phyloP scores from a whole-genome alignment of 2,329 filamentous ascomycete species.

The Pseudohalonectria lignicola region DNA sequence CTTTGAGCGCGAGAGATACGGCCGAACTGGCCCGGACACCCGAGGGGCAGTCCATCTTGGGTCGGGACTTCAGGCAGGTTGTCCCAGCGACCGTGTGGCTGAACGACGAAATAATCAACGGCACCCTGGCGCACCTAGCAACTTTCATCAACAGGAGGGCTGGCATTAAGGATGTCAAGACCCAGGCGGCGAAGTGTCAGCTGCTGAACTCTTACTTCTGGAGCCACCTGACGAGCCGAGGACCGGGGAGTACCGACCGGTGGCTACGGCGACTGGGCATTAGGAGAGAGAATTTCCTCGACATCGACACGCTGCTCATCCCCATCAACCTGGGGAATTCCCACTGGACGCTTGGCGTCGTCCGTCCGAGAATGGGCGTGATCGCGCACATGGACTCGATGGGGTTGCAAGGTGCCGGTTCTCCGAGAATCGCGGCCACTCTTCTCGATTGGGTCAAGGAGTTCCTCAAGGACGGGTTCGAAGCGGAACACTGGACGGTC shows the following conservation, averaged over 20 bases:
- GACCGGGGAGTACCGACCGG: constrained; percentile 34
- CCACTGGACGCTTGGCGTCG: constrained; percentile 65
- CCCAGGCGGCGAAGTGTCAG: constrained; percentile 45
- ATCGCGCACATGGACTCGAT: constrained; percentile 65
- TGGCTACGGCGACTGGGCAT: constrained; percentile 48
- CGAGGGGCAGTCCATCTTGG: constrained; percentile 37
- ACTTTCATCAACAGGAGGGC: constrained; percentile 44
- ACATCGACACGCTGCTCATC: constrained; percentile 57
- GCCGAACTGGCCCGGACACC: constrained; percentile 30
- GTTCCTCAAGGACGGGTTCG: constrained; percentile 45
- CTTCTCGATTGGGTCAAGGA: constrained; percentile 44
- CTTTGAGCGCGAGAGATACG: constrained; percentile 20
- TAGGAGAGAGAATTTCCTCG: constrained; percentile 47
- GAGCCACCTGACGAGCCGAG: constrained; percentile 36
- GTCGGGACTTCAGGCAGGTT: constrained; percentile 54
- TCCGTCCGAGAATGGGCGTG: constrained; percentile 47
- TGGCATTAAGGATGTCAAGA: constrained; percentile 36
- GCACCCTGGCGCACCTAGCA: constrained; percentile 50
- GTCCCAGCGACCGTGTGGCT: constrained; percentile 51
- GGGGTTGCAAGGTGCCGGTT: constrained; percentile 24
- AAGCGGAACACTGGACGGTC: constrained; percentile 46
- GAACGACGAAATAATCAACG: constrained; percentile 68
- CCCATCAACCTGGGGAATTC: constrained; percentile 48
- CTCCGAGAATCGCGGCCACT: constrained; percentile 24
- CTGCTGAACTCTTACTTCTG: constrained; percentile 59